These are phyloP conservation scores for Verticillium zaregamsianum DNA, from an alignment of 2,329 filamentous ascomycete species.

Conservation along the genomic window DNA sequence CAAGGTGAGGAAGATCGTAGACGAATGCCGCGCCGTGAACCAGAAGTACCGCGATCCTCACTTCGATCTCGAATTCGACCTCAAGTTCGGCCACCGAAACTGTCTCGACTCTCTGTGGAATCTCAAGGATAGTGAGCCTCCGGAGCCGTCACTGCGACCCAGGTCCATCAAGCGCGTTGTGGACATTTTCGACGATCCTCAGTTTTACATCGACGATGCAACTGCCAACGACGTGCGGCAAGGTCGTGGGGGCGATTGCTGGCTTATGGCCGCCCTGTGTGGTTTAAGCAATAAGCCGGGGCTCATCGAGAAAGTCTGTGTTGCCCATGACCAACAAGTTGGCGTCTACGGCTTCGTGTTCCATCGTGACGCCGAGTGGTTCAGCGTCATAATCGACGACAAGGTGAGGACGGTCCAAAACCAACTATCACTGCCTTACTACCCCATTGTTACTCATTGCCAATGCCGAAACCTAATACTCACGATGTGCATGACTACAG, in stretches of 20 bases:
- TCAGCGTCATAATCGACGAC: constrained; percentile 54
- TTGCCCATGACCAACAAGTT: constrained; percentile 66
- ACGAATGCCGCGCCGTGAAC: constrained; percentile 70
- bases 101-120: constrained; percentile 44
- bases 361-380: constrained; percentile 73
- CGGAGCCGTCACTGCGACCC: constrained; percentile 30
- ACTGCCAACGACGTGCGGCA: constrained; percentile 71
- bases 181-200: constrained; percentile 72
- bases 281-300: constrained; percentile 70
- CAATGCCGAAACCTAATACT: not conserved
- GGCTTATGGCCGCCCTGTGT: constrained; percentile 77
- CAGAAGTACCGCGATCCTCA: constrained; percentile 84
- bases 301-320: constrained; percentile 69
- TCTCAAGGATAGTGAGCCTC: constrained; percentile 13
- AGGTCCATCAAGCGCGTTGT: constrained; percentile 62
- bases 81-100: constrained; percentile 54
- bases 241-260: constrained; percentile 77
- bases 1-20: constrained; percentile 58
- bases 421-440: not conserved
- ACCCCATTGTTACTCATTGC: not conserved
- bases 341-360: constrained; percentile 87
- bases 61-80: constrained; percentile 77
- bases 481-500: constrained; percentile 13
- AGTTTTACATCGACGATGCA: constrained; percentile 69
- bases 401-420: constrained; percentile 28